Evolutionary conservation across 768 basidiomycete species (phyloP).

Genomic region (Clitopilus passeckerianus): DNA sequence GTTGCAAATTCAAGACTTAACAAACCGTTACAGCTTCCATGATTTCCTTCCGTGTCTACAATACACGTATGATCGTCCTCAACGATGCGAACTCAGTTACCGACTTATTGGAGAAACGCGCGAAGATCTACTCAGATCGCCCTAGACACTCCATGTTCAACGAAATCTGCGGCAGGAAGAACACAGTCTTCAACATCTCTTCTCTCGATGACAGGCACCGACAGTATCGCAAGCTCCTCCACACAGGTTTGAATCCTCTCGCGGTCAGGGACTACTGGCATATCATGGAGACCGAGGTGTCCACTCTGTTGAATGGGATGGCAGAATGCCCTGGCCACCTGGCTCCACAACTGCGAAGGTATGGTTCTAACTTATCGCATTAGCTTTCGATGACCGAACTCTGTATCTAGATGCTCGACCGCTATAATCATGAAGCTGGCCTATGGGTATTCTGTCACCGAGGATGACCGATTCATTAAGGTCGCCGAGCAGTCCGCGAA

Average conservation of each 20-base stretch:
- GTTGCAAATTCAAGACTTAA: background rate
- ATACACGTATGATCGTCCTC: slow-evolving; percentile 41
- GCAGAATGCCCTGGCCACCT: slow-evolving; percentile 22
- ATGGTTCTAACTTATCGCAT: background rate
- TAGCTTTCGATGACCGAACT: background rate
- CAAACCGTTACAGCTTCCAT: slow-evolving; percentile 27
- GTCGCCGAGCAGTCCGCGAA: slow-evolving; percentile 32
- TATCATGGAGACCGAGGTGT: slow-evolving; percentile 29
- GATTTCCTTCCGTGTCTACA: slow-evolving; percentile 42
- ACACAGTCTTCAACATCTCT: slow-evolving; percentile 39
- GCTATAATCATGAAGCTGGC: slow-evolving; percentile 37
- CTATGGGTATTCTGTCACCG: slow-evolving; percentile 35
- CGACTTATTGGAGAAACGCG: slow-evolving; percentile 47
- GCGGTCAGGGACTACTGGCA: slow-evolving; percentile 29
- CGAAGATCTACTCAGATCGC: slow-evolving; percentile 51
- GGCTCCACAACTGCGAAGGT: slow-evolving; percentile 34
- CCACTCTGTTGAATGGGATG: slow-evolving; percentile 27
- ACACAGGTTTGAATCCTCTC: slow-evolving; percentile 28
- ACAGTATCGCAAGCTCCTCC: slow-evolving; percentile 35
- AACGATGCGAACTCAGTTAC: slow-evolving; percentile 38
- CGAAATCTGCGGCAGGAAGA: slow-evolving; percentile 35
- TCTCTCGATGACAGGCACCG: slow-evolving; percentile 30
- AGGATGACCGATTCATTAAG: slow-evolving; percentile 31
- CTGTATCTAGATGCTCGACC: slow-evolving; percentile 31
- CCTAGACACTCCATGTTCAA: slow-evolving; percentile 41